Base-by-base conservation (phyloP, 257 asterid genomes). In the Linaria vulgaris region DNA sequence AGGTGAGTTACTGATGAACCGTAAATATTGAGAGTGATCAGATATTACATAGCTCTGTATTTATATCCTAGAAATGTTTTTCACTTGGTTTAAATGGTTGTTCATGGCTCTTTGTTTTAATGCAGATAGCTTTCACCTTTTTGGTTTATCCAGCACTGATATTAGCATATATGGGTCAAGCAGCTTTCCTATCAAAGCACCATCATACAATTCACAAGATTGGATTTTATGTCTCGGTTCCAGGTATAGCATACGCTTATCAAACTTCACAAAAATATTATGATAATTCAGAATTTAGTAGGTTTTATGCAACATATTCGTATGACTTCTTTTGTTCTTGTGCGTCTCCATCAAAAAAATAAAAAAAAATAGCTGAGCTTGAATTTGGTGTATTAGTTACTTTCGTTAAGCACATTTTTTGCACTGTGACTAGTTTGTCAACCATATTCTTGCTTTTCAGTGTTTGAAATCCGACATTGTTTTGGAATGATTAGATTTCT, bases 101-200 rank as follows among this genome's bases (percentile, higher is more conserved):
- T 37, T 64, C 53, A 39, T 70, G 59, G 47, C 39, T 37, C 47
- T 53, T 37, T 34, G 12, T 74, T 60, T 53, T 64, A 47, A 73
- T 77, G 76, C 95, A 91, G 96, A 86, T 89, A 78, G 98, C 98
- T 19, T 91, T 91, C 87, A 80, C 90, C 74, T 91, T 91, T 70
- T 61, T 91, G 89, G 98, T 91, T 47, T 91, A 91, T 80, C 96
- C 96, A 15, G 98, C 98, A 11, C 73, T 91, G 25, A 86, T 79
- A 66, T 76, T 91, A 84, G 96, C 95, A 27, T 91, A 91, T 73
- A 91, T 91, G 98, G 98, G 98, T 39, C 96, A 91, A 83, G 98
- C 98, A 59, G 98, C 98, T 67, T 91, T 72, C 71, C 69, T 91
- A 46, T 91, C 98, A 27, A 81, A 45, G 79, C 96, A 91, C 74